phyloP scores from a whole-genome alignment of 495 filamentous ascomycete genomes.

The Haplographium delicatum region DNA sequence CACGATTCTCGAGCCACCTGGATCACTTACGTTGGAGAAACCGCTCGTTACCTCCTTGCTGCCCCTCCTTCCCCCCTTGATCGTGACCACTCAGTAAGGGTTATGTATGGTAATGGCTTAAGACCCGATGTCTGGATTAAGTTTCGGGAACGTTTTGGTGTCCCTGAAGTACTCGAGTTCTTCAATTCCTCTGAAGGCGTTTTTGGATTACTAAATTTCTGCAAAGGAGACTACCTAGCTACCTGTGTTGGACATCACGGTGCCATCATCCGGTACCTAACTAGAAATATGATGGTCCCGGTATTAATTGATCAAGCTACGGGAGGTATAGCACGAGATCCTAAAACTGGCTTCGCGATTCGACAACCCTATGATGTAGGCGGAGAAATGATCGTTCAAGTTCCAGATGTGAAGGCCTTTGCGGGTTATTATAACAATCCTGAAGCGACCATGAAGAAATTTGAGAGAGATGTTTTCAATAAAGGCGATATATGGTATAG shows the following conservation, averaged over 20 bases:
- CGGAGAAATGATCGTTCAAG: constrained; percentile 69
- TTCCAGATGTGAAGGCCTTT: constrained; percentile 55
- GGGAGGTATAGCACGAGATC: constrained; percentile 57
- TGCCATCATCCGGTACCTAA: constrained; percentile 42
- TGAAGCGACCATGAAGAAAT: constrained; percentile 63
- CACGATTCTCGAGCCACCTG: constrained; percentile 61
- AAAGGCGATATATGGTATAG: constrained; percentile 75
- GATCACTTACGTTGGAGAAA: constrained; percentile 83
- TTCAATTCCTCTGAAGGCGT: constrained; percentile 64
- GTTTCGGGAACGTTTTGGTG: constrained; percentile 60
- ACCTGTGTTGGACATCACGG: constrained; percentile 72
- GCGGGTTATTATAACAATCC: constrained; percentile 66
- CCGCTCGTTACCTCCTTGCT: constrained; percentile 68
- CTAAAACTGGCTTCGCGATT: constrained; percentile 59
- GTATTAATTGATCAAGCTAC: constrained; percentile 65
- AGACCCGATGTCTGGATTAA: constrained; percentile 71
- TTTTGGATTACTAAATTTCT: constrained; percentile 52
- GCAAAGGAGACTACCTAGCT: constrained; percentile 52
- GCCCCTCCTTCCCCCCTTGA: constrained; percentile 60
- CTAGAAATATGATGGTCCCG: constrained; percentile 53
- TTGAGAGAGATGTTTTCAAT: constrained; percentile 61
- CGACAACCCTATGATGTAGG: constrained; percentile 60
- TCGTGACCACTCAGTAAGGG: constrained; percentile 56
- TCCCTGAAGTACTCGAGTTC: constrained; percentile 56
- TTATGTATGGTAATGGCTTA: constrained; percentile 74